Percentiles rank a stretch among this genome's conserved stretches.
Conservation (phyloP, 2,329 filamentous ascomycete genomes). For the Teratosphaeria destructans region DNA sequence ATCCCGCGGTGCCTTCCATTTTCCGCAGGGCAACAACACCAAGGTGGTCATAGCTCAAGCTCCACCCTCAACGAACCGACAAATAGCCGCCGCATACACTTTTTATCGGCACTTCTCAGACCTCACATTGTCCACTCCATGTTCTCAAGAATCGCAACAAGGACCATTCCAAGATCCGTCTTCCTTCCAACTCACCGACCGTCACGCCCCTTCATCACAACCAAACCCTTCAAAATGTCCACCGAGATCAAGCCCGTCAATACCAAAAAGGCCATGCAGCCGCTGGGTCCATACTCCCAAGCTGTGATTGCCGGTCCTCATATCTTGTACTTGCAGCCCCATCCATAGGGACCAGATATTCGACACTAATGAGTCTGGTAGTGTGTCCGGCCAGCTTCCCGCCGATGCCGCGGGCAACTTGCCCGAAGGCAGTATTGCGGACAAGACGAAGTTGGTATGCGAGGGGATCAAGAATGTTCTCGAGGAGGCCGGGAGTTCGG, state of each 20-base stretch:
- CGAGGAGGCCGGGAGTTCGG: conserved; percentile 64
- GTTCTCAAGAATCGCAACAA: neutral
- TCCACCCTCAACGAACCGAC: neutral
- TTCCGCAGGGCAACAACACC: neutral
- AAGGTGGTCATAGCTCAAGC: neutral
- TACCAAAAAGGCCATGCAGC: conserved; percentile 8
- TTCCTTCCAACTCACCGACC: neutral
- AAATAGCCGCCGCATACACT: neutral
- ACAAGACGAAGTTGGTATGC: conserved; percentile 61
- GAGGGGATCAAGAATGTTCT: conserved; percentile 79
- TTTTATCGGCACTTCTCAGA: neutral
- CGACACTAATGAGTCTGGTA: neutral
- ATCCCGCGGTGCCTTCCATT: neutral
- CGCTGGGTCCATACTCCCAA: conserved; percentile 29
- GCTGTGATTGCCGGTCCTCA: conserved; percentile 59
- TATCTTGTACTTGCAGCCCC: conserved; percentile 39
- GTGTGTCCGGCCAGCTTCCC: conserved; percentile 65
- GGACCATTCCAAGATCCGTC: neutral
- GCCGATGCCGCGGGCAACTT: conserved; percentile 51
- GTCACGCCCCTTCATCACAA: neutral
- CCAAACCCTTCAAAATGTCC: neutral
- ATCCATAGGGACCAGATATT: too few species aligned
- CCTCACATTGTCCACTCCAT: neutral
- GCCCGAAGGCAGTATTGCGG: conserved; percentile 53
- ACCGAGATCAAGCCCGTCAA: conserved; percentile 8